phyloP scores from a whole-genome alignment of 1,284 basidiomycete species.

The Pterula multifida region DNA sequence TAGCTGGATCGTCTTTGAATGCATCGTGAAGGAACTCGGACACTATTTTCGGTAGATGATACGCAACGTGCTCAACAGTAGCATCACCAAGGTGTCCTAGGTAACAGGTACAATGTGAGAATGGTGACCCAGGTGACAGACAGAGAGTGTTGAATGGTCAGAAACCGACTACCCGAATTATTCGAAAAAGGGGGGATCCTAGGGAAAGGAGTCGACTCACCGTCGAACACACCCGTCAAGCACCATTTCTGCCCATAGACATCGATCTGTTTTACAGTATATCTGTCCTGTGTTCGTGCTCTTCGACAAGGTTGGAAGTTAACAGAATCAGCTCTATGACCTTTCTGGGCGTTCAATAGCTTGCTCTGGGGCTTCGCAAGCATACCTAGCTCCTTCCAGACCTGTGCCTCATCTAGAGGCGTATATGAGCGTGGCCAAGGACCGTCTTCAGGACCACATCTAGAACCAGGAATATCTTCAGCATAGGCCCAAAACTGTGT shows the following conservation, averaged over 20 bases:
- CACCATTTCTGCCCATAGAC: conserved; percentile 46
- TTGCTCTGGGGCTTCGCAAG: conserved; percentile 37
- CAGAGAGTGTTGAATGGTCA: too few species aligned
- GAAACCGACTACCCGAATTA: too few species aligned
- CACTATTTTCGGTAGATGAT: conserved; percentile 57
- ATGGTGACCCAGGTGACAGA: too few species aligned
- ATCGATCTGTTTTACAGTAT: conserved; percentile 43
- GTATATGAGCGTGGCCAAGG: conserved; percentile 50
- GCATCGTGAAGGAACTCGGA: conserved; percentile 39
- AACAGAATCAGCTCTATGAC: conserved; percentile 38
- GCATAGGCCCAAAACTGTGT: conserved; percentile 28
- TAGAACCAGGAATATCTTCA: conserved; percentile 45
- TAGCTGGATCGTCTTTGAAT: conserved; percentile 21
- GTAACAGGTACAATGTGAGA: background rate
- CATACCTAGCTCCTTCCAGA: conserved; percentile 34
- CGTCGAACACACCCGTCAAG: conserved; percentile 59
- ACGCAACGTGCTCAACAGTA: conserved; percentile 54
- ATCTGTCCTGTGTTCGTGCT: conserved; percentile 45
- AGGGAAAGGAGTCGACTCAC: conserved; percentile 21
- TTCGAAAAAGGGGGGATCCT: conserved; percentile 3
- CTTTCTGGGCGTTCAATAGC: conserved; percentile 23
- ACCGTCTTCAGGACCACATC: conserved; percentile 46
- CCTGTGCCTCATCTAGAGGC: conserved; percentile 30
- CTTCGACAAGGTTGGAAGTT: conserved; percentile 50
- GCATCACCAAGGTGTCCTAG: conserved; percentile 57